Conservation (phyloP, 2,329 filamentous ascomycete genomes). For the Penicillium glabrum region DNA sequence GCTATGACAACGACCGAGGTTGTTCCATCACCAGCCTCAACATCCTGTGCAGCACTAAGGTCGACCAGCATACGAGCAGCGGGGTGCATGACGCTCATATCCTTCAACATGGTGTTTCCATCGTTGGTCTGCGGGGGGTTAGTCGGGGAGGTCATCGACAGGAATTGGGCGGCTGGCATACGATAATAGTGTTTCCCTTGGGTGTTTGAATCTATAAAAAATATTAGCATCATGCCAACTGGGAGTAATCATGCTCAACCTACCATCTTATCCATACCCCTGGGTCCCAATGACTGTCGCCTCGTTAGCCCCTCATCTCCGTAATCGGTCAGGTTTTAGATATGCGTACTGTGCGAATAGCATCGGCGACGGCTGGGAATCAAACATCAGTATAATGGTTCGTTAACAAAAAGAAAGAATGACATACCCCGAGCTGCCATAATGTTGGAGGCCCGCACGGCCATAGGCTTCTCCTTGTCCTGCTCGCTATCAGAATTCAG, state of each 20-base stretch:
- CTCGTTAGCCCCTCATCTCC: conserved; percentile 41
- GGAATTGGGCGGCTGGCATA: conserved; percentile 32
- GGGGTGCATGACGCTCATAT: conserved; percentile 99
- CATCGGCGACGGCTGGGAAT: conserved; percentile 82
- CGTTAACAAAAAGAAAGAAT: background rate
- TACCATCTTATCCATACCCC: conserved; percentile 98
- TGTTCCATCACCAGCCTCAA: conserved; percentile 96
- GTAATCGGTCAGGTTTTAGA: conserved; percentile 11
- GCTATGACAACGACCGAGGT: conserved; percentile 98
- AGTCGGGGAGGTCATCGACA: conserved; percentile 22
- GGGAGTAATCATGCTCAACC: conserved; percentile 6
- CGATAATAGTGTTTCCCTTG: conserved; percentile 94
- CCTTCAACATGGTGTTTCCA: conserved; percentile 97
- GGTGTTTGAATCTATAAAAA: conserved; percentile 73
- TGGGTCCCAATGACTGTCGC: conserved; percentile 75
- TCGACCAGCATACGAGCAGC: conserved; percentile 99
- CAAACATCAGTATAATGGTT: conserved; percentile 26
- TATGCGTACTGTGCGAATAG: conserved; percentile 74
- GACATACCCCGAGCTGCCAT: conserved; percentile 84
- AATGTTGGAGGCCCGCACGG: conserved; percentile 94
- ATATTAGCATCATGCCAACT: conserved; percentile 23
- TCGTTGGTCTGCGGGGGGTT: conserved; percentile 72
- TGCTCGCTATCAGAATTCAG: conserved; percentile 45
- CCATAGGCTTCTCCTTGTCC: conserved; percentile 97
- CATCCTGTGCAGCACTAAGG: conserved; percentile 93